Evolutionary conservation across 1,284 basidiomycete species (phyloP), one percentile per base, ranked within the genome.

Genomic region (Trametes hirsuta): DNA sequence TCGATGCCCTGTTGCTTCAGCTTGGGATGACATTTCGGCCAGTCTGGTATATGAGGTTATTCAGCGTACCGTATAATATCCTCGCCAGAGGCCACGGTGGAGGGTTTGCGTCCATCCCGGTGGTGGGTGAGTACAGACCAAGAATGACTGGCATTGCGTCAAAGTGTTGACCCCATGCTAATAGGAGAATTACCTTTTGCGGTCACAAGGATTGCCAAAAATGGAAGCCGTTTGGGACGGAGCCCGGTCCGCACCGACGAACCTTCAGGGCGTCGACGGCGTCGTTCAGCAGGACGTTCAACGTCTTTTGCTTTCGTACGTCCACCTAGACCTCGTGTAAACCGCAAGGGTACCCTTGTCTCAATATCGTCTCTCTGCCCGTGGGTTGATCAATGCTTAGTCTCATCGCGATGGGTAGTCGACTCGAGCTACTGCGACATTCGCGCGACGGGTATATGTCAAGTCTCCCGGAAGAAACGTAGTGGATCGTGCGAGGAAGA

Each of bases 181-280:
- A 40, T 40, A 40, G 39, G 18, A 37, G 35, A 15, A 11, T 37
- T 55, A 12, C 47, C 47, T 34, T 48, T 48, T 35, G 30, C 18
- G 18, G 22, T 51, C 36, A 15, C 1, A 9, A 18, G 0, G n/a
- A 14, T 18, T 55, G 12, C 58, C 53, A 18, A 3, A 58, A 25
- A 39, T 8, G 45, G 48, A 37, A 52, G 14, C 12, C 14, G 54
- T 25, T 58, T 65, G 60, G 63, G 63, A 53, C 47, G 44, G 63
- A 49, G 63, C 22, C 64, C 47, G 64, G 58, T 65, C 56, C 60
- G 36, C 36, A 40, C 53, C 64, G 58, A 46, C 52, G 53, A 65
- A 65, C 61, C 64, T 65, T 61, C 46, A 51, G 57, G 53, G 61
- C 59, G 61, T 62, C 53, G 64, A 63, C 53, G 34, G 34, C 61